phyloP scores from a whole-genome alignment of 768 basidiomycete species.

The Calvatia gigantea region DNA sequence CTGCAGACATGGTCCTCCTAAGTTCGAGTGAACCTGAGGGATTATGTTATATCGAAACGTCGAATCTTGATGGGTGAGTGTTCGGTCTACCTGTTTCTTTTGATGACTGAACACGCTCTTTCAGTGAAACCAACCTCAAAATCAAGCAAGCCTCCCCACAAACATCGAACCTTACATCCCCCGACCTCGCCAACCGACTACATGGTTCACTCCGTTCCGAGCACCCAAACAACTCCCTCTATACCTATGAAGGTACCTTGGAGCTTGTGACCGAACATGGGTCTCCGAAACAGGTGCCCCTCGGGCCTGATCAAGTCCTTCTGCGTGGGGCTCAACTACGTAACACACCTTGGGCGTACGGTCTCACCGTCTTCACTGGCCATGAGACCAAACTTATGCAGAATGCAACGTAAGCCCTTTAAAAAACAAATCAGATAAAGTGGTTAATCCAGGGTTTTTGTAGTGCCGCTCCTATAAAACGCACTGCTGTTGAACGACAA shows the following conservation, averaged over 20 bases:
- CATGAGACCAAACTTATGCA: constrained; percentile 99
- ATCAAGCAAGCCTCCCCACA: constrained; percentile 94
- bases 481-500: constrained; percentile 92
- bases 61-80: constrained; percentile 90
- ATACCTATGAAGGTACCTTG: constrained; percentile 88
- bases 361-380: constrained; percentile 89
- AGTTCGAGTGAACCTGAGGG: constrained; percentile 96
- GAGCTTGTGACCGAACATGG: constrained; percentile 57
- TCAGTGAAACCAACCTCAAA: constrained; percentile 95
- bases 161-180: constrained; percentile 75
- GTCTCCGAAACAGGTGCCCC: constrained; percentile 75
- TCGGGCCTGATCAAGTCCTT: constrained; percentile 93
- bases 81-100: neutral
- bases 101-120: constrained; percentile 4
- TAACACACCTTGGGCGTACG: constrained; percentile 97
- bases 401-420: constrained; percentile 85
- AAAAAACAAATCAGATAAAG: neutral
- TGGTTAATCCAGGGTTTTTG: neutral
- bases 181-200: constrained; percentile 66
- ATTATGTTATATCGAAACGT: constrained; percentile 95
- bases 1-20: constrained; percentile 87
- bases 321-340: constrained; percentile 93
- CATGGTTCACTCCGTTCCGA: constrained; percentile 88
- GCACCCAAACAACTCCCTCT: constrained; percentile 95
- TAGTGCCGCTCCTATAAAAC: constrained; percentile 94